Percentiles rank a stretch among this genome's conserved stretches.
These are phyloP conservation scores for Solanum hybrid DNA, from an alignment of 305 asterid genomes.

Conservation along the genomic window DNA sequence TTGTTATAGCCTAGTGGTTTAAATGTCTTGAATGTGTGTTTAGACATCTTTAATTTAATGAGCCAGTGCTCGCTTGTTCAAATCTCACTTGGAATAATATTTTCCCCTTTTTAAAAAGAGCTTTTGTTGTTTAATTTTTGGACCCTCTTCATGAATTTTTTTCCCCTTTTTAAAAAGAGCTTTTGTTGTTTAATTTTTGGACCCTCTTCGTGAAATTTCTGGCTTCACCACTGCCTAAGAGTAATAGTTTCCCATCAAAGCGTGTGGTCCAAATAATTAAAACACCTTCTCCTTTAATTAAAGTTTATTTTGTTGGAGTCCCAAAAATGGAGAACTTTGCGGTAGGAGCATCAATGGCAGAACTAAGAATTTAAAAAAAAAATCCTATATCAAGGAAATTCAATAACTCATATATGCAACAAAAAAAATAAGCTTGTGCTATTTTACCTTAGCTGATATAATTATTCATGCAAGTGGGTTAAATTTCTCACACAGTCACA, in stretches of 20 bases:
- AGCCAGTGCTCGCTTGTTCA: too few relatives aligned
- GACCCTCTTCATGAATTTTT: too few relatives aligned
- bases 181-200: too few relatives aligned
- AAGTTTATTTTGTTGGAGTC: not conserved
- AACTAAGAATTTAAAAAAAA: not conserved
- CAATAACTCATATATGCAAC: not conserved
- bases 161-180: too few relatives aligned
- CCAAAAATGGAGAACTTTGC: not conserved
- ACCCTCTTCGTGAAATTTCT: too few relatives aligned
- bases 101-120: too few relatives aligned
- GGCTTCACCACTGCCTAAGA: not conserved
- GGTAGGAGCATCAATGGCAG: not conserved
- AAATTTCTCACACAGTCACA: not conserved
- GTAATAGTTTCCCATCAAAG: not conserved
- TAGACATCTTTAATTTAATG: too few relatives aligned
- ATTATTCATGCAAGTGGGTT: not conserved
- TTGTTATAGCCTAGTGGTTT: too few relatives aligned
- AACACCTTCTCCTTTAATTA: not conserved
- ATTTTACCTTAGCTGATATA: not conserved
- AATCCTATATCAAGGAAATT: not conserved
- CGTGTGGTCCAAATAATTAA: not conserved
- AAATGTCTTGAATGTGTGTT: too few relatives aligned
- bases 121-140: too few relatives aligned
- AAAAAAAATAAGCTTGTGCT: not conserved
- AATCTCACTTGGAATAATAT: too few relatives aligned